These are phyloP conservation scores for Backusella tarrabulga DNA, from an alignment of 192 early-diverging fungal species.

Conservation along the genomic window DNA sequence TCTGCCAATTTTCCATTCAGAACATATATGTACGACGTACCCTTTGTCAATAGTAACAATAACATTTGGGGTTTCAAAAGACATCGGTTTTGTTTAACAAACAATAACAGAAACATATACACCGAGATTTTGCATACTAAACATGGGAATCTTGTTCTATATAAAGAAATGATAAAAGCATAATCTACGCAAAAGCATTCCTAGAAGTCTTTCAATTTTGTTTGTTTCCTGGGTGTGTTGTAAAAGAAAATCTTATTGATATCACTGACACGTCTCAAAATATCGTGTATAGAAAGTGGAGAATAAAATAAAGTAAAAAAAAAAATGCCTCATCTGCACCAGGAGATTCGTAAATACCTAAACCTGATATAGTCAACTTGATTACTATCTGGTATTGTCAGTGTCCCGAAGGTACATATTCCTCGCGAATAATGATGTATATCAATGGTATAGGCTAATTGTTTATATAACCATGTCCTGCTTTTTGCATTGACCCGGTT, in stretches of 20 bases:
- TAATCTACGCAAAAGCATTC: background rate
- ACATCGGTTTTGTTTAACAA: background rate
- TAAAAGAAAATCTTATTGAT: background rate
- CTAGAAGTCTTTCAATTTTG: background rate
- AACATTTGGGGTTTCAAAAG: background rate
- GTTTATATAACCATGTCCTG: background rate
- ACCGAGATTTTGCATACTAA: background rate
- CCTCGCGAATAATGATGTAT: background rate
- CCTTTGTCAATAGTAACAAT: background rate
- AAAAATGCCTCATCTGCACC: background rate
- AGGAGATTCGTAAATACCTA: background rate
- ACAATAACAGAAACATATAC: background rate
- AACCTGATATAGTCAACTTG: background rate
- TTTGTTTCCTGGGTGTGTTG: background rate
- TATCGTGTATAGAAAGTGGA: background rate
- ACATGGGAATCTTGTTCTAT: background rate
- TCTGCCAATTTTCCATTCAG: slow-evolving; percentile 4
- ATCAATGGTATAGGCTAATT: background rate
- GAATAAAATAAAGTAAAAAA: background rate
- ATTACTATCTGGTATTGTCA: background rate
- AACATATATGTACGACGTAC: background rate
- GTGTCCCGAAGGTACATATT: background rate
- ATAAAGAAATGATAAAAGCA: background rate
- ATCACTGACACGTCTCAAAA: background rate
- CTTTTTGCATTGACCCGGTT: background rate